Evolutionary conservation across 495 filamentous ascomycete genomes (phyloP).

Genomic region (Penicillium tannophilum): DNA sequence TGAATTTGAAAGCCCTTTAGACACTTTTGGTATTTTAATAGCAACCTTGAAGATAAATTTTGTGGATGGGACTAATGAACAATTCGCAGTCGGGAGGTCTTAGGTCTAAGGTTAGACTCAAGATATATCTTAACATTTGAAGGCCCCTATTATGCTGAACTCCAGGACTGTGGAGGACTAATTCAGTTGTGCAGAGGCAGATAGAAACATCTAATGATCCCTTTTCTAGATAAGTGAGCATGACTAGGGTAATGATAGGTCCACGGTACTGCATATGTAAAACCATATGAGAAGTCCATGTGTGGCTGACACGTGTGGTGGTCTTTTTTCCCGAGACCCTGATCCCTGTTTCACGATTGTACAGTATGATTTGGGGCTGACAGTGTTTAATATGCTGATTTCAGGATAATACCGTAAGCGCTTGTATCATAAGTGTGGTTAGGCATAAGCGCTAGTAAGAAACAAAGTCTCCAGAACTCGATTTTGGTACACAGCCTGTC

Average conservation of each 20-base stretch:
- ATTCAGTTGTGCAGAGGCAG: no score
- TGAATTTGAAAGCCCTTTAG: no score
- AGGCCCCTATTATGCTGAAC: no score
- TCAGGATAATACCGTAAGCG: background rate
- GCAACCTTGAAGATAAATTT: no score
- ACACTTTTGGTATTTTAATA: no score
- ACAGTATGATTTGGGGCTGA: background rate
- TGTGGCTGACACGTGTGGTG: background rate
- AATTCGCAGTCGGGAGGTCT: no score
- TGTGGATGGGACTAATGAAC: no score
- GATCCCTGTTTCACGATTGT: background rate
- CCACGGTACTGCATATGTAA: no score
- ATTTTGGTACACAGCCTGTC: background rate
- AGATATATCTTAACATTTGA: no score
- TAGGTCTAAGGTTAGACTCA: no score
- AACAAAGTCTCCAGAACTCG: background rate
- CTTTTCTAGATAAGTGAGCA: slow-evolving; percentile 5
- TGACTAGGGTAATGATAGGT: background rate
- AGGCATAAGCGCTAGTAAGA: background rate
- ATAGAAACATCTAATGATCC: no score
- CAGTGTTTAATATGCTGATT: background rate
- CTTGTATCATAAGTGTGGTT: background rate
- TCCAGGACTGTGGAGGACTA: no score
- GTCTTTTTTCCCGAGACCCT: background rate
- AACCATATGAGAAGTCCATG: background rate